Evolutionary conservation across 2,329 filamentous ascomycete genomes (phyloP).

Genomic region (Alternaria gaisen): DNA sequence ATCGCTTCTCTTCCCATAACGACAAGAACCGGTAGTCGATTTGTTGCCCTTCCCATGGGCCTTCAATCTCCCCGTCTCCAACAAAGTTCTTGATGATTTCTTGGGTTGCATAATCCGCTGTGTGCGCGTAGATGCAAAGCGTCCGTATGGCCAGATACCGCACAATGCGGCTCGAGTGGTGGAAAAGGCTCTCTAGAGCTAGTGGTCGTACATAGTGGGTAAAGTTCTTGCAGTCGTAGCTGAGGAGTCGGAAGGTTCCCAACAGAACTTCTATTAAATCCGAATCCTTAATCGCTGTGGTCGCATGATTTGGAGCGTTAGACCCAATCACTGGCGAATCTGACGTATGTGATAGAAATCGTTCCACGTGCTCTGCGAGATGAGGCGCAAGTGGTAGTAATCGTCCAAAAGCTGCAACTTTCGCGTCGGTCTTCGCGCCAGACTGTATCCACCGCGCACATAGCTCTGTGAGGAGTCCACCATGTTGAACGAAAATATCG

Average conservation of each 20-base stretch:
- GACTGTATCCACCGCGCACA: slow-evolving; percentile 78
- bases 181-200: slow-evolving; percentile 74
- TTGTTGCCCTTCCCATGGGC: slow-evolving; percentile 75
- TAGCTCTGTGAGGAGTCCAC: slow-evolving; percentile 79
- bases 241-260: slow-evolving; percentile 79
- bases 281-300: slow-evolving; percentile 4
- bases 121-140: slow-evolving; percentile 79
- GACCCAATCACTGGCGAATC: slow-evolving; percentile 34
- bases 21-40: slow-evolving; percentile 82
- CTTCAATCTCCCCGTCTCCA: slow-evolving; percentile 69
- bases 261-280: slow-evolving; percentile 63
- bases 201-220: slow-evolving; percentile 70
- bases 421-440: slow-evolving; percentile 45
- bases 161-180: slow-evolving; percentile 65
- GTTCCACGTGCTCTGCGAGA: slow-evolving; percentile 75
- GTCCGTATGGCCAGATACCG: slow-evolving; percentile 84
- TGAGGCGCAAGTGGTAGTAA: slow-evolving; percentile 84
- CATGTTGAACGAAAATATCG: slow-evolving; percentile 76
- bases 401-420: slow-evolving; percentile 77
- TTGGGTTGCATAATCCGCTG: slow-evolving; percentile 81
- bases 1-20: slow-evolving; percentile 69
- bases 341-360: slow-evolving; percentile 49
- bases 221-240: slow-evolving; percentile 76
- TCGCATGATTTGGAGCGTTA: background rate
- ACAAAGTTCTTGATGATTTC: slow-evolving; percentile 73